Percentiles rank a stretch among this genome's conserved stretches.
phyloP scores from a whole-genome alignment of 108 stramenopile species.

The Cyclotella cryptica region DNA sequence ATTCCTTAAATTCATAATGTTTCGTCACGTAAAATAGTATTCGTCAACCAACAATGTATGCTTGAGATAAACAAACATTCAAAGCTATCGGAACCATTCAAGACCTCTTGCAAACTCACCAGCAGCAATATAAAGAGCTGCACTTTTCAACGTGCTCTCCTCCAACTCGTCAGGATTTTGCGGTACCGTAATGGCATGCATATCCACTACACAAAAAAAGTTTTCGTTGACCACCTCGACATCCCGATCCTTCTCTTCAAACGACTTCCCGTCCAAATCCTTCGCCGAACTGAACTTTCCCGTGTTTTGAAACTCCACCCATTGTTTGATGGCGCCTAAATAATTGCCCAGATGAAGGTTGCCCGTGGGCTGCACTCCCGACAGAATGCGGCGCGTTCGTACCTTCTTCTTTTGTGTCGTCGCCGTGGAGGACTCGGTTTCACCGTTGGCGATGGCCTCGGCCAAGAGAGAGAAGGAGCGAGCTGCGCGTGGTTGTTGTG shows the following conservation, averaged over 20 bases:
- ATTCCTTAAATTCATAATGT: conserved; percentile 64
- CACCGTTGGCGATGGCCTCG: not conserved
- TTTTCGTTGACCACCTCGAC: conserved; percentile 75
- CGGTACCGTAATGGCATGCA: conserved; percentile 99
- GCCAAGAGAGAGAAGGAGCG: not conserved
- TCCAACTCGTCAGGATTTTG: conserved; percentile 90
- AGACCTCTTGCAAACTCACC: conserved; percentile 56
- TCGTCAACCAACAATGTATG: too few relatives aligned
- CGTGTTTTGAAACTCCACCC: conserved; percentile 94
- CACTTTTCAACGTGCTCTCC: conserved; percentile 81
- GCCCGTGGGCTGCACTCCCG: conserved; percentile 99
- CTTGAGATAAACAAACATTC: too few relatives aligned
- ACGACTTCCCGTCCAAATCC: conserved; percentile 50
- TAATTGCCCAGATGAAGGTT: conserved; percentile 98
- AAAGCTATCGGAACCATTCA: not conserved
- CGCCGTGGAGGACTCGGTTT: not conserved
- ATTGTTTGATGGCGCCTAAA: conserved; percentile 96
- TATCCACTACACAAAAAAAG: conserved; percentile 98
- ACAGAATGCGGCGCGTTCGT: conserved; percentile 80
- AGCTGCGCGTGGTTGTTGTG: not conserved
- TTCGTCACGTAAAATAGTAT: not conserved
- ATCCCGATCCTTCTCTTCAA: conserved; percentile 40
- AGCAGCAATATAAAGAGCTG: conserved; percentile 92
- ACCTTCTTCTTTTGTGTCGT: conserved; percentile 2
- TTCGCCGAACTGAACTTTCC: conserved; percentile 57